Evolutionary conservation across 495 filamentous ascomycete genomes (phyloP), one percentile per base, ranked within the genome.

Genomic region (Penicillium herquei): DNA sequence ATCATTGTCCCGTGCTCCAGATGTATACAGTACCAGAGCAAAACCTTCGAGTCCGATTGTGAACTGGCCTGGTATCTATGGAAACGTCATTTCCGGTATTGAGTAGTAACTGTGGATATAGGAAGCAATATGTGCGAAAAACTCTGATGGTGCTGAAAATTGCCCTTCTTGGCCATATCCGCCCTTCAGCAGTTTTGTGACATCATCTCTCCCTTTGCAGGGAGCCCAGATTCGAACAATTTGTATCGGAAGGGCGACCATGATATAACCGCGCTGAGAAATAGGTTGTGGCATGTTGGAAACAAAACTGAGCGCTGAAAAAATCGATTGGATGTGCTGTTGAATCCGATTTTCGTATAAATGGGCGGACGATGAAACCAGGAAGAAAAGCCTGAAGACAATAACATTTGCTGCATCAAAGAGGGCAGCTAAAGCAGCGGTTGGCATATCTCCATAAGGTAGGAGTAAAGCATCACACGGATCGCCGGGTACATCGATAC

Each of bases 361-460:
- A 33, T 39, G 18, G 2, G 48, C 52, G 39, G n/a, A 43, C n/a
- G 48, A 1, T 14, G 48, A 56, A 8, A 49, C 49, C 6, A 60
- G 39, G n/a, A 21, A 56, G 0, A 42, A 18, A 16, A 60, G 37
- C 5, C 52, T 47, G 11, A 55, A 39, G 13, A 33, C n/a, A 13
- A 60, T 48, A 10, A 60, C 14, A 39, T 56, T 60, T 31, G 43
- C 52, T 11, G 52, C 48, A 39, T 60, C 47, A 17, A 52, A 60
- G 2, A 60, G 17, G 2, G 57, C 37, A 4, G 17, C 42, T 12
- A 60, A 39, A 12, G 57, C 49, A 55, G 57, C 52, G 16, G 57
- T 55, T 11, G 57, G 57, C 52, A 60, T 60, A 42, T 60, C 57
- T 13, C 30, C n/a, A n/a, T 55, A 42, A n/a, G 37, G 43, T 2